Base-by-base conservation (phyloP, 2,329 filamentous ascomycete species). In the Thermothelomyces thermophilus region DNA sequence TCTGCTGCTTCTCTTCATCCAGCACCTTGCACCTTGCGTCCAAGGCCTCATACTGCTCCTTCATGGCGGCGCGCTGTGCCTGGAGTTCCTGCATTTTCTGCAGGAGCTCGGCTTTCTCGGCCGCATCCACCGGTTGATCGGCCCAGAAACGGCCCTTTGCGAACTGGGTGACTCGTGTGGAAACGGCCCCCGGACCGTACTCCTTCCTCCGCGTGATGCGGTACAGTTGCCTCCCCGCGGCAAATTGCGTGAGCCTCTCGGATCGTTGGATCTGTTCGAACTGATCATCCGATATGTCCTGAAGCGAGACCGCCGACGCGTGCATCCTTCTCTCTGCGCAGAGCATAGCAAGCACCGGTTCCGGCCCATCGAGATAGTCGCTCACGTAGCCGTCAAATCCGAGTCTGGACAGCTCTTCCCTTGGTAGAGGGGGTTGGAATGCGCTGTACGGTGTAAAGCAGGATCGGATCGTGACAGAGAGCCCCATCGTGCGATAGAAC, bases 281-380 rank as follows among this genome's bases (percentile, higher is more conserved):
- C 58, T 89, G 82, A 34, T 77, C 73, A 28, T 87, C 78, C 2
- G 67, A 78, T 30, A 90, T 80, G 9, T 87, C 80, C 5, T 65
- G 66, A 13, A 82, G 70, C 14, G 79, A 73, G 39, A 91, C 76
- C 0, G 81, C 88, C 5, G 84, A 83, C 22, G 73, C 70, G 59
- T 95, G 82, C 6, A 96, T 67, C 46, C 72, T 76, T 51, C 77
- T 80, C 58, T 87, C 84, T 11, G 82, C 77, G 66, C 90, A 96
- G 19, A 98, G 77, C 86, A 95, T 93, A 6, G 88, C 85, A 30
- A 97, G 70, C 1, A 98, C 87, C 1, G 87, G 78, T 1, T 84
- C 82, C 0, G 94, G 94, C 0, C 91, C 93, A 30, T 83, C 76
- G 5, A 98, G 64, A 51, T 79, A 87, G 62, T 97, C 86, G 22